A percentile compares a stretch with the other conserved stretches of the same genome.
phyloP scores from a whole-genome alignment of 495 filamentous ascomycete genomes.

The Penicillium tannophilum region DNA sequence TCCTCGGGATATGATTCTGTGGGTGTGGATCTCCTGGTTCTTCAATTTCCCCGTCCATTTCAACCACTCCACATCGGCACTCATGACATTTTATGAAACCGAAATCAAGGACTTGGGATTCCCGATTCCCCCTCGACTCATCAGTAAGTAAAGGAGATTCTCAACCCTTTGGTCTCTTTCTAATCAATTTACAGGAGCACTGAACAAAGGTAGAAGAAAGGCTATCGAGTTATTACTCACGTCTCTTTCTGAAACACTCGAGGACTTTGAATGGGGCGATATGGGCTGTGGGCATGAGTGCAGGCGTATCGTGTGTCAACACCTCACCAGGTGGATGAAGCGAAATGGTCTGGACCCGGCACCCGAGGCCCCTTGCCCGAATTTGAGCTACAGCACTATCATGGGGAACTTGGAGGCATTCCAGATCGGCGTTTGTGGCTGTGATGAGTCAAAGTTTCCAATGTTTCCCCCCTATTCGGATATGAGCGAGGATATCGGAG shows the following conservation, averaged over 20 bases:
- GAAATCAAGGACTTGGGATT: constrained; percentile 25
- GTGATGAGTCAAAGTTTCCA: too few relatives aligned
- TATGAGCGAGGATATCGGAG: too few relatives aligned
- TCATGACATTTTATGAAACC: constrained; percentile 20
- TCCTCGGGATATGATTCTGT: constrained; percentile 34
- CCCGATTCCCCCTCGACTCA: constrained; percentile 27
- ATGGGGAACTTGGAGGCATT: too few relatives aligned
- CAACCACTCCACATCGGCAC: constrained; percentile 22
- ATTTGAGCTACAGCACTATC: too few relatives aligned
- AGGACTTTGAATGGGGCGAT: background rate
- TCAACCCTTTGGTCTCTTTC: too few relatives aligned
- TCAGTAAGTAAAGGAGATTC: constrained; percentile 21
- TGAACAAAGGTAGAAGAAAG: constrained; percentile 23
- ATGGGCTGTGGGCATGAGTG: too few relatives aligned
- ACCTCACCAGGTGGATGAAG: too few relatives aligned
- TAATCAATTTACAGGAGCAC: constrained; percentile 13
- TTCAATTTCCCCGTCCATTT: constrained; percentile 28
- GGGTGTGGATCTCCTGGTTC: constrained; percentile 44
- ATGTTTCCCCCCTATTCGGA: too few relatives aligned
- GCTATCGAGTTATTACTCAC: constrained; percentile 17
- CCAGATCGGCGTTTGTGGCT: too few relatives aligned
- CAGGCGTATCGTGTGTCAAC: too few relatives aligned
- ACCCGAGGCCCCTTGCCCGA: too few relatives aligned
- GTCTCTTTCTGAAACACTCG: constrained; percentile 16
- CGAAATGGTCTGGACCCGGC: too few relatives aligned